phyloP scores from a whole-genome alignment of 228 moss, liverwort and hornwort species.

The Sphagnum fallax region DNA sequence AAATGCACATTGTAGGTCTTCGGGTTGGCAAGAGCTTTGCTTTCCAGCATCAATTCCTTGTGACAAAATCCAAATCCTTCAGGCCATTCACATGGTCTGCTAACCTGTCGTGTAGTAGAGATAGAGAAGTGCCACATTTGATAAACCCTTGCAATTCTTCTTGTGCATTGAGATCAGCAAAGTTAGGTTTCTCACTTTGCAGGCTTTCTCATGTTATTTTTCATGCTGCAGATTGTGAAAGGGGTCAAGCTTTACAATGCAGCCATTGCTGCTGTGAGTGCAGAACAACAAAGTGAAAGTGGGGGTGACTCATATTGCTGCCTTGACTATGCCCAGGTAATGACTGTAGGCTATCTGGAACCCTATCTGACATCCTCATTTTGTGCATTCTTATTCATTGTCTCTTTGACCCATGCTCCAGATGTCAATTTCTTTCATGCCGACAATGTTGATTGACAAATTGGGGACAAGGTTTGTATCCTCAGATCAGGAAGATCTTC shows the following conservation, averaged over 20 bases:
- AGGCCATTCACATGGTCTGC: not conserved
- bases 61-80: too few relatives aligned
- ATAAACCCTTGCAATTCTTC: not conserved
- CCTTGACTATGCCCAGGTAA: slow-evolving; percentile 94
- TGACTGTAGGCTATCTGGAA: too few relatives aligned
- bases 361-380: too few relatives aligned
- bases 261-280: slow-evolving; percentile 88
- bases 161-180: not conserved
- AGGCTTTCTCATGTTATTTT: not conserved
- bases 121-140: not conserved
- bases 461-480: too few relatives aligned
- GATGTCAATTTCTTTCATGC: too few relatives aligned
- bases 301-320: slow-evolving; percentile 98
- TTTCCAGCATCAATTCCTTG: too few relatives aligned
- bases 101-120: not conserved
- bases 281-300: slow-evolving; percentile 41
- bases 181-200: not conserved
- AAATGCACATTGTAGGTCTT: too few relatives aligned
- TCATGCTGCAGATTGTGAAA: slow-evolving; percentile 69
- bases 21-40: too few relatives aligned
- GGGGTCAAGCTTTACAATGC: slow-evolving; percentile 94
- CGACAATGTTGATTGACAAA: too few relatives aligned
- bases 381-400: too few relatives aligned
- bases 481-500: not conserved
- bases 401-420: too few relatives aligned